phyloP scores from a whole-genome alignment of 2,329 filamentous ascomycete genomes.

The Aspergillus nomiae region DNA sequence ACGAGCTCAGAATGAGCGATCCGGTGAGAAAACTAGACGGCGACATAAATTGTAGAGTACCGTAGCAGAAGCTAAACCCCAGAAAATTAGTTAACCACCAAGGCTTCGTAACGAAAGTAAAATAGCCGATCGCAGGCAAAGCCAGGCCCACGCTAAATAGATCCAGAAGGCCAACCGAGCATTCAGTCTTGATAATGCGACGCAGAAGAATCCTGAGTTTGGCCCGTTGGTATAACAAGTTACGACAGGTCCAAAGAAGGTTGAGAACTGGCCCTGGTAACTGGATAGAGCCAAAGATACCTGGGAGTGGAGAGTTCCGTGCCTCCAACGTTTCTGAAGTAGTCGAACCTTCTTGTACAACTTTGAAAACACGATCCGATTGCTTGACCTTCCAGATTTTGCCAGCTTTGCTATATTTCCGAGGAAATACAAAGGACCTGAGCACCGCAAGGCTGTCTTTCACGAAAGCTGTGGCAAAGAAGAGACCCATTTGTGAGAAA shows the following conservation, averaged over 20 bases:
- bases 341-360: constrained; percentile 12
- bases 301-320: constrained; percentile 54
- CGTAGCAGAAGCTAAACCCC: constrained; percentile 84
- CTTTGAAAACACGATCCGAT: constrained; percentile 32
- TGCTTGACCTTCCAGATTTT: constrained; percentile 51
- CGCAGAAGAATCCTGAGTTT: constrained; percentile 57
- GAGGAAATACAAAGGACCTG: constrained; percentile 72
- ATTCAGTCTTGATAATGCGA: constrained; percentile 49
- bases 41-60: constrained; percentile 78
- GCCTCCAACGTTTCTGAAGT: constrained; percentile 18
- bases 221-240: constrained; percentile 53
- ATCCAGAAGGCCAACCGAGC: constrained; percentile 47
- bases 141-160: constrained; percentile 60
- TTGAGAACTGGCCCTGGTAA: constrained; percentile 40
- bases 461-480: constrained; percentile 71
- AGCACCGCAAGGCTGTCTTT: constrained; percentile 69
- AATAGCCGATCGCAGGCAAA: constrained; percentile 62
- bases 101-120: constrained; percentile 61
- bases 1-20: constrained; percentile 70
- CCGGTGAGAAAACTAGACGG: constrained; percentile 86
- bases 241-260: constrained; percentile 54
- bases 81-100: constrained; percentile 83
- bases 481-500: constrained; percentile 77
- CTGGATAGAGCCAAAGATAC: constrained; percentile 50
- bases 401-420: constrained; percentile 61